These are phyloP conservation scores for Pseudonectria foliicola DNA, from an alignment of 2,329 filamentous ascomycete genomes.

Conservation along the genomic window DNA sequence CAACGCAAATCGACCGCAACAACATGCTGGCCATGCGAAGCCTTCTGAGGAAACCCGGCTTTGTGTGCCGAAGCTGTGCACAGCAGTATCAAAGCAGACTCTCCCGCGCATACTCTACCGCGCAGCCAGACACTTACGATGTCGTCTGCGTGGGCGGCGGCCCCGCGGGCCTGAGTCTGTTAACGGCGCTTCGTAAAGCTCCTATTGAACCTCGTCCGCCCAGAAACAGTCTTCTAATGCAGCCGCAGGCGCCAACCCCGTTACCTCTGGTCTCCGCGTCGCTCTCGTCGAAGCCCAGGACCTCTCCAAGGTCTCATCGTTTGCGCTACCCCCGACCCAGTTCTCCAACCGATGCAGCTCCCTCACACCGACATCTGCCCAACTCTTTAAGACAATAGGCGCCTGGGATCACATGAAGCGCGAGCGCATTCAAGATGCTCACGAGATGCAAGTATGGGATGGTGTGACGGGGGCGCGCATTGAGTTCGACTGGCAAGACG, in stretches of 20 bases:
- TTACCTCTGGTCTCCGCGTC: conserved; percentile 70
- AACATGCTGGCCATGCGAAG: conserved; percentile 23
- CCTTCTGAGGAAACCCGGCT: conserved; percentile 22
- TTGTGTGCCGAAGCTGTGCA: conserved; percentile 42
- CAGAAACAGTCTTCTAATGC: conserved; percentile 2
- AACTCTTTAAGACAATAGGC: conserved; percentile 74
- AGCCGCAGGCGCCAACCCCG: conserved; percentile 59
- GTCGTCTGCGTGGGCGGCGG: conserved; percentile 88
- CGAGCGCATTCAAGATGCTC: conserved; percentile 74
- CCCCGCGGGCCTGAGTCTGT: conserved; percentile 77
- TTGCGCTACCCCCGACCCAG: conserved; percentile 56
- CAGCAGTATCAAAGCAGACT: conserved; percentile 29
- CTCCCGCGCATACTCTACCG: conserved; percentile 35
- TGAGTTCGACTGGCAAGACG: conserved; percentile 69
- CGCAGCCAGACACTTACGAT: conserved; percentile 72
- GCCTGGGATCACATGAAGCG: conserved; percentile 73
- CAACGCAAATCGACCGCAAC: conserved; percentile 3
- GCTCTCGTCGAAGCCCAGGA: conserved; percentile 89
- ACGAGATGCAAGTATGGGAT: conserved; percentile 98
- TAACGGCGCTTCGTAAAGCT: conserved; percentile 62
- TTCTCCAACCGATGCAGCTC: conserved; percentile 97
- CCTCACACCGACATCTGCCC: conserved; percentile 80
- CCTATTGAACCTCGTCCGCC: neutral
- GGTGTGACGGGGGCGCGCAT: conserved; percentile 82
- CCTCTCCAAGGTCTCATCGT: conserved; percentile 60